Conservation (phyloP, 306 rosid genomes). For the Corylus americana region DNA sequence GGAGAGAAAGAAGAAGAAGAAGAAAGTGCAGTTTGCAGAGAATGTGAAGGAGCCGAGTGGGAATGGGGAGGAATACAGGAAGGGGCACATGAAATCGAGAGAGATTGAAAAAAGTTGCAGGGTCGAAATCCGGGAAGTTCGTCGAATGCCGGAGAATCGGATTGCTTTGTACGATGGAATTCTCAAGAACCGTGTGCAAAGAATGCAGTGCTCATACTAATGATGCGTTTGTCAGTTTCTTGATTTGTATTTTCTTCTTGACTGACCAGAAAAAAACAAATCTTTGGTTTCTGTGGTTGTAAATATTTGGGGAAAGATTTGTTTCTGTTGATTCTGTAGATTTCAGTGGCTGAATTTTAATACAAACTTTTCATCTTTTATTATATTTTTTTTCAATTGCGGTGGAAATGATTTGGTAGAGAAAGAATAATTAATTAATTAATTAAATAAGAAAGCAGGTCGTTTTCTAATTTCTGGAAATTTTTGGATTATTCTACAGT, state of each 20-base stretch:
- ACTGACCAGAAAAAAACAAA: constrained; percentile 8
- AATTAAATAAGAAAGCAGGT: too few relatives aligned
- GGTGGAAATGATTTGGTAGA: too few relatives aligned
- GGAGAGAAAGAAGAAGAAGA: constrained; percentile 45
- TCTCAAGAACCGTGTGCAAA: constrained; percentile 42
- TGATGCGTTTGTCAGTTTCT: background rate
- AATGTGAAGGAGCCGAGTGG: constrained; percentile 55
- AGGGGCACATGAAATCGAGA: constrained; percentile 29
- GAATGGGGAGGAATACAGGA: constrained; percentile 35
- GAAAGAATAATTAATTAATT: too few relatives aligned
- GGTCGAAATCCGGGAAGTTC: constrained; percentile 12
- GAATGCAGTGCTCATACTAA: constrained; percentile 40
- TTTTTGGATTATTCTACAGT: too few relatives aligned
- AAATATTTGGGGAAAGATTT: background rate
- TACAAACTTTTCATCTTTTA: too few relatives aligned
- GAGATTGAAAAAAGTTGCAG: constrained; percentile 25
- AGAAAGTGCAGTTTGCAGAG: constrained; percentile 74
- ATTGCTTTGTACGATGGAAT: constrained; percentile 49
- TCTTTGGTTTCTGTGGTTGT: constrained; percentile 36
- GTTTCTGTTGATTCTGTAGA: too few relatives aligned
- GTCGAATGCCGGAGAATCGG: constrained; percentile 44
- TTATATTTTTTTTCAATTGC: too few relatives aligned
- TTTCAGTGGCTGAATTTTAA: too few relatives aligned
- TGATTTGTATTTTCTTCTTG: background rate
- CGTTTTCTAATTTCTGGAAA: too few relatives aligned